Evolutionary conservation across 1,139 yeast species (phyloP), one percentile per base, ranked within the genome.

Genomic region (Yamadazyma pseudoaaseri): DNA sequence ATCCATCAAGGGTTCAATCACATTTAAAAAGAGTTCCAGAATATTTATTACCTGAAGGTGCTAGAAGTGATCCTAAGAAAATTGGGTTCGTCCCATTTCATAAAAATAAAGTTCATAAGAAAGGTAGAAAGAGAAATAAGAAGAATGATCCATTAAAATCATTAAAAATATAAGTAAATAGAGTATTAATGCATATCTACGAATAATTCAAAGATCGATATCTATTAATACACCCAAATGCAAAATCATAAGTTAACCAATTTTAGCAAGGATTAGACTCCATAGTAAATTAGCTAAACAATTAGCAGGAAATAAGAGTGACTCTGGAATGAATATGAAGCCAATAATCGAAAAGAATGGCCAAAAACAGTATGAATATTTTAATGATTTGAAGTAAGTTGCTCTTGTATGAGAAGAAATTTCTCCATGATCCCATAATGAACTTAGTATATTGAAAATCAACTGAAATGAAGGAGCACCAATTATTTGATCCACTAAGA

Each of bases 21-120:
- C 96, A 94, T 53, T 70, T 92, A 62, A 90, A 87, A 58, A 77
- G 95, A 52, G 90, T 94, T 24, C 99, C 99, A 0, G 90, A 86
- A 32, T 92, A 92, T 55, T 70, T 92, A 48, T 65, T 90, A 45
- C 97, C 97, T 4, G 87, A 83, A 48, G 75, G 79, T 45, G 90
- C 89, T 1, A 73, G 92, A 55, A 58, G 61, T 30, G 76, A 76
- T 44, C 65, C 70, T 30, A 75, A 75, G 46, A 76, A 78, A 35
- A 58, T 84, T 37, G 90, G 92, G 3, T 84, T 84, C 51, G 84
- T 86, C 27, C 94, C 95, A 18, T 83, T 85, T 62, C 77, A 76
- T 44, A 86, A 83, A 49, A 56, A 60, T 34, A 71, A 67, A 39
- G 72, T 69, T 24, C 65, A 65, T 35, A 72, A 74, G 47, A 66